phyloP scores from a whole-genome alignment of 2,329 filamentous ascomycete genomes.

The Cladophialophora chaetospira region DNA sequence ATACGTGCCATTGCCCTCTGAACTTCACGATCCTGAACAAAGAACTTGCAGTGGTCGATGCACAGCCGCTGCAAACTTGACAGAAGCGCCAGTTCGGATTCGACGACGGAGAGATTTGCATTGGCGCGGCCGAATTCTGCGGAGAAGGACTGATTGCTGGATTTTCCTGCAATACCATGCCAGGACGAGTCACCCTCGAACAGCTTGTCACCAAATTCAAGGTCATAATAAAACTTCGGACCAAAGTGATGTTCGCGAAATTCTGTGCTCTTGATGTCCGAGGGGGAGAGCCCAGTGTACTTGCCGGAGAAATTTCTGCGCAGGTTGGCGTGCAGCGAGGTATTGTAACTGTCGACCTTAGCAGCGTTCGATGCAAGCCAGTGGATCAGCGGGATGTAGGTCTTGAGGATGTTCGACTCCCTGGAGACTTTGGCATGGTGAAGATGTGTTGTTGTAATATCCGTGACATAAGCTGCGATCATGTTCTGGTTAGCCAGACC shows the following conservation, averaged over 20 bases:
- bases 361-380: conserved; percentile 81
- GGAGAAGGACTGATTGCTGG: conserved; percentile 55
- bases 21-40: conserved; percentile 55
- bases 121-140: conserved; percentile 86
- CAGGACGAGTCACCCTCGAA: conserved; percentile 77
- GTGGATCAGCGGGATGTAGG: conserved; percentile 71
- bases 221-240: conserved; percentile 78
- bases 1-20: conserved; percentile 73
- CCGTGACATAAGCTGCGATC: conserved; percentile 79
- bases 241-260: conserved; percentile 69
- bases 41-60: conserved; percentile 74
- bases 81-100: conserved; percentile 77
- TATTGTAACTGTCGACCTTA: conserved; percentile 79
- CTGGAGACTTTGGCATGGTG: conserved; percentile 81
- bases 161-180: conserved; percentile 57
- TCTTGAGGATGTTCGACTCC: conserved; percentile 67
- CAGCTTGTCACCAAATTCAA: conserved; percentile 73
- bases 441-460: conserved; percentile 87
- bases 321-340: conserved; percentile 81
- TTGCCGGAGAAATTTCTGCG: conserved; percentile 79
- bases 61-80: conserved; percentile 88
- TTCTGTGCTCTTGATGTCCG: conserved; percentile 76
- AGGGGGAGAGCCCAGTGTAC: conserved; percentile 72
- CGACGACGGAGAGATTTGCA: conserved; percentile 84
- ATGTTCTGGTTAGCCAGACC: conserved; percentile 62